Evolutionary conservation across 83 land plant genomes (phyloP).

Genomic region (Thuja plicata): DNA sequence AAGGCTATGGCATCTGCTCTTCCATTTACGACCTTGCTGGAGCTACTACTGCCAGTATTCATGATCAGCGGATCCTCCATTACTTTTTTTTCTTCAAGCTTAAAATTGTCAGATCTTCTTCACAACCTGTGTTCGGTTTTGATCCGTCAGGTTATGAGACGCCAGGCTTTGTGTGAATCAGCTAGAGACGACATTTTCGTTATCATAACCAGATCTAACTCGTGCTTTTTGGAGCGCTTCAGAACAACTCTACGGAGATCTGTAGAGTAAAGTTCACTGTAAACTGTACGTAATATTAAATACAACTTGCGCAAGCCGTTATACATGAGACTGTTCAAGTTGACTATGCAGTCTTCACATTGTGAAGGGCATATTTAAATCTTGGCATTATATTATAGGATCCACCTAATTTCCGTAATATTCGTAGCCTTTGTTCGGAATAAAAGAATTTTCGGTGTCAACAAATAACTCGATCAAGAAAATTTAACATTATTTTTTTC

Average conservation of each 20-base stretch:
- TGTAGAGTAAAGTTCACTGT: background rate
- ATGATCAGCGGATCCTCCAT: slow-evolving; percentile 29
- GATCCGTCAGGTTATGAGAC: background rate
- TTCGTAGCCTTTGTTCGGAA: too few relatives aligned
- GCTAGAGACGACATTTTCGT: background rate
- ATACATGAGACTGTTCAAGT: background rate
- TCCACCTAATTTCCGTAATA: background rate
- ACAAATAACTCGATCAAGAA: too few relatives aligned
- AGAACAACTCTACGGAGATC: background rate
- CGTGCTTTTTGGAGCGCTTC: background rate
- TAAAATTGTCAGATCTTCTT: background rate
- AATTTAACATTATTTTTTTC: too few relatives aligned
- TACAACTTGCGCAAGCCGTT: background rate
- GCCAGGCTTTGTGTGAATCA: background rate
- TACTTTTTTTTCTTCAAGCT: background rate
- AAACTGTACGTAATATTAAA: background rate
- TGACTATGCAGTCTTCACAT: background rate
- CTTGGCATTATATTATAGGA: background rate
- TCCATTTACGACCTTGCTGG: slow-evolving; percentile 9
- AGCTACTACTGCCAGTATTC: background rate
- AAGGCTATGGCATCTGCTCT: slow-evolving; percentile 52
- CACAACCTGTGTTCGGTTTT: background rate
- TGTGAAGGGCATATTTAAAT: background rate
- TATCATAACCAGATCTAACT: background rate
- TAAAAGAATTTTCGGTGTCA: too few relatives aligned